Percentiles rank a stretch among this genome's conserved stretches.
Conservation (phyloP, 2,329 filamentous ascomycete genomes). For the Lasiodiplodia citricola region DNA sequence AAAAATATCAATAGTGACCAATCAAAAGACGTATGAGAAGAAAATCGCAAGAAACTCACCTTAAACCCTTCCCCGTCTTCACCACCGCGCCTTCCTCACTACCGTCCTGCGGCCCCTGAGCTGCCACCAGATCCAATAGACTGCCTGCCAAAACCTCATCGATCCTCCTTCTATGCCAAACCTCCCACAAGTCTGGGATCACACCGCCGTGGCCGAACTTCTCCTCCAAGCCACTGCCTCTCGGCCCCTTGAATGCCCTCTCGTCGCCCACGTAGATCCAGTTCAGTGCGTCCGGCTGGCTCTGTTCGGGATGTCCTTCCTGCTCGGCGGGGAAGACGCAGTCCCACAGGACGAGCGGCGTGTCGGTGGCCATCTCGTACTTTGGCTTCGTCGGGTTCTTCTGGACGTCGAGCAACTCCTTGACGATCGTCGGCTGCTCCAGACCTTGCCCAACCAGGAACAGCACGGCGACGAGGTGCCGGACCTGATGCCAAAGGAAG, state of each 20-base stretch:
- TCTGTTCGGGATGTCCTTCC: slow-evolving; percentile 44
- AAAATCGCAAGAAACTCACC: not conserved
- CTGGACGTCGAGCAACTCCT: slow-evolving; percentile 73
- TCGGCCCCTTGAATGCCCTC: slow-evolving; percentile 54
- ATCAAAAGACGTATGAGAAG: not conserved
- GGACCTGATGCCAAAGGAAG: slow-evolving; percentile 98
- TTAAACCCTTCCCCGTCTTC: slow-evolving; percentile 1
- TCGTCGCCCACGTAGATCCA: slow-evolving; percentile 84
- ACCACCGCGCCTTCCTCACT: slow-evolving; percentile 21
- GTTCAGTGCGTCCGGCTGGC: slow-evolving; percentile 62
- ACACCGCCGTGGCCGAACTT: slow-evolving; percentile 45
- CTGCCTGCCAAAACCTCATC: slow-evolving; percentile 83
- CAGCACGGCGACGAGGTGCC: slow-evolving; percentile 90
- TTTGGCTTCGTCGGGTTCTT: slow-evolving; percentile 76
- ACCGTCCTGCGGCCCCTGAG: slow-evolving; percentile 38
- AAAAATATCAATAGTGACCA: too few relatives aligned
- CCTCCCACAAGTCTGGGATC: slow-evolving; percentile 70
- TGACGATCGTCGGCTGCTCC: slow-evolving; percentile 75
- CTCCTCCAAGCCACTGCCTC: slow-evolving; percentile 35
- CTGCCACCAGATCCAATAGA: slow-evolving; percentile 68
- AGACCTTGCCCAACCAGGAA: slow-evolving; percentile 91
- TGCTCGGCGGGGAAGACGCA: slow-evolving; percentile 76
- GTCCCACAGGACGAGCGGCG: slow-evolving; percentile 93
- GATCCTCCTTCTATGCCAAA: slow-evolving; percentile 85
- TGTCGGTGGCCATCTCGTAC: slow-evolving; percentile 90